Conservation (phyloP, 2,329 filamentous ascomycete genomes). For the Pseudogymnoascus sp. region DNA sequence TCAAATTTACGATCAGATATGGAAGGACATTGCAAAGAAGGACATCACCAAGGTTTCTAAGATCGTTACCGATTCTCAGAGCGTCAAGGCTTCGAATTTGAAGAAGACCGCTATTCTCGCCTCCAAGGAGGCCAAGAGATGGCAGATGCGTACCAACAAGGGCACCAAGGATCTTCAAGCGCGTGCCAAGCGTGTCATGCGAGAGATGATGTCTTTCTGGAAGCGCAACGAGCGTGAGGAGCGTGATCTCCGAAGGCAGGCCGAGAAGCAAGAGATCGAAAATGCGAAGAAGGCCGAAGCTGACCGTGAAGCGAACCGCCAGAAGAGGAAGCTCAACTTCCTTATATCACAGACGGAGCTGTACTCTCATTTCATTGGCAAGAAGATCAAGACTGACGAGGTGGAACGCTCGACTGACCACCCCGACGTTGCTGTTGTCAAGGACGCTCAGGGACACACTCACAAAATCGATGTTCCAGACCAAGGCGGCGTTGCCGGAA, state of each 20-base stretch:
- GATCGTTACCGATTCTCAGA: conserved; percentile 75
- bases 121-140: conserved; percentile 92
- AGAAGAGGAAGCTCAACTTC: conserved; percentile 99
- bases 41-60: conserved; percentile 89
- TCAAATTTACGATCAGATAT: conserved; percentile 95
- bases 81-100: conserved; percentile 85
- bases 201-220: conserved; percentile 99
- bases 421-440: conserved; percentile 53
- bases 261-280: conserved; percentile 92
- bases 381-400: conserved; percentile 97
- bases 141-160: conserved; percentile 97
- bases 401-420: conserved; percentile 86
- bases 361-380: conserved; percentile 98
- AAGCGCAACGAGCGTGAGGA: conserved; percentile 98
- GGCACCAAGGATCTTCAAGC: conserved; percentile 96
- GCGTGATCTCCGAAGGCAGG: conserved; percentile 84
- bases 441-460: conserved; percentile 35
- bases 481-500: conserved; percentile 45
- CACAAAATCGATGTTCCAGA: conserved; percentile 42
- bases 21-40: conserved; percentile 87
- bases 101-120: conserved; percentile 96
- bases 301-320: conserved; percentile 90
- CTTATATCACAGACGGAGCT: conserved; percentile 97
- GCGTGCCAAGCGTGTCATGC: conserved; percentile 93
- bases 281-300: conserved; percentile 95